Evolutionary conservation across 345 rosid genomes (phyloP).

Genomic region (Citrus maxima): DNA sequence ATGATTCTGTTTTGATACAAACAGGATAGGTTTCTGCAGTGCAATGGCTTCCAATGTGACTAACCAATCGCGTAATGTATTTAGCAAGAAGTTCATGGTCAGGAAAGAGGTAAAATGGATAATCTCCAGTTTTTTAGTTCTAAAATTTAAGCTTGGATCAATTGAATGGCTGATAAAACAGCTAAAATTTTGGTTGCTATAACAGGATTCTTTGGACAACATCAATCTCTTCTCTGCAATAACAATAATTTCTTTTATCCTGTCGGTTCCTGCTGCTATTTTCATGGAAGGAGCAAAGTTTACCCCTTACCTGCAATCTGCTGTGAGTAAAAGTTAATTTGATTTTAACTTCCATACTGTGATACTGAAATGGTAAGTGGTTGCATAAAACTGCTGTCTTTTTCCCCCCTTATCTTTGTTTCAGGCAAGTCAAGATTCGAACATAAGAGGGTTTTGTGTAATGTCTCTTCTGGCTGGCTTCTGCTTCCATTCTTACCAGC

Average conservation of each 20-base stretch:
- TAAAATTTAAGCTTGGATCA: background rate
- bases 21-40: constrained; percentile 79
- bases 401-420: background rate
- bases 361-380: too few species aligned
- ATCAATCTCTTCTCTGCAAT: constrained; percentile 81
- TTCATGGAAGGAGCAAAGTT: constrained; percentile 62
- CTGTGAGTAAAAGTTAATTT: constrained; percentile 42
- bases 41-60: constrained; percentile 96
- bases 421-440: constrained; percentile 64
- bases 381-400: background rate
- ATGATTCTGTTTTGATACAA: constrained; percentile 26
- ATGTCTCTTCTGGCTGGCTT: constrained; percentile 66
- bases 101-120: constrained; percentile 43
- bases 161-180: background rate
- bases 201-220: constrained; percentile 79
- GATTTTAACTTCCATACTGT: background rate
- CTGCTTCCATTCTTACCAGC: constrained; percentile 80
- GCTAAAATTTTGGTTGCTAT: background rate
- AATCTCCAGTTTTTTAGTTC: background rate
- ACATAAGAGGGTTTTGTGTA: constrained; percentile 46
- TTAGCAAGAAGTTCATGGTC: constrained; percentile 78
- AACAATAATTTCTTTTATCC: constrained; percentile 61
- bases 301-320: constrained; percentile 57
- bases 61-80: constrained; percentile 82
- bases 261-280: constrained; percentile 68